These are phyloP conservation scores for Kluyveromyces starmeri DNA, from an alignment of 805 yeast species.

Conservation along the genomic window DNA sequence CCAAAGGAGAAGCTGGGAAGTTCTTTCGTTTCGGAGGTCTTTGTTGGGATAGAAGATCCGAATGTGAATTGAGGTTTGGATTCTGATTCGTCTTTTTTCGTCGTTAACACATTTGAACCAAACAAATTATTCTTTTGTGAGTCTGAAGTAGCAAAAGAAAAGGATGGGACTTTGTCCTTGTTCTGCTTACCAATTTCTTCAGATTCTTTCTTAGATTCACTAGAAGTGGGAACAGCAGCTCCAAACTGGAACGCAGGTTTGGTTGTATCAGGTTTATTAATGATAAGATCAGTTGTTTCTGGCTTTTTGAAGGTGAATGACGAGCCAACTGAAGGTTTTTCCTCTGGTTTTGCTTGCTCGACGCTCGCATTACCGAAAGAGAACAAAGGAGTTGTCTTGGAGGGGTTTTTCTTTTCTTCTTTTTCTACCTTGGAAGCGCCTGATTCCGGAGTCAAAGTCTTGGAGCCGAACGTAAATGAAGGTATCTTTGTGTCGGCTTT, in stretches of 20 bases:
- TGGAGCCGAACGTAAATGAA: too few relatives aligned
- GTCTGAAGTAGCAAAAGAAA: conserved; percentile 5
- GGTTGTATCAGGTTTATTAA: background rate
- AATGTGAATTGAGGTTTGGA: background rate
- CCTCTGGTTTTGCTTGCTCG: too few relatives aligned
- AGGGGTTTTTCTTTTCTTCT: too few relatives aligned
- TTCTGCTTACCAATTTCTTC: conserved; percentile 1
- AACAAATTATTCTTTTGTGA: background rate
- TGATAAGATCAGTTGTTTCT: background rate
- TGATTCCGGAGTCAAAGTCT: too few relatives aligned
- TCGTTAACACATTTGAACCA: background rate
- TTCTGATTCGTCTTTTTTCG: too few relatives aligned
- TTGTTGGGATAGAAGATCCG: background rate
- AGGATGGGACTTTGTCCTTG: conserved; percentile 1
- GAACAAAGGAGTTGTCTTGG: too few relatives aligned
- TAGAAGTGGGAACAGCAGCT: background rate
- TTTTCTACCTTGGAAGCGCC: too few relatives aligned
- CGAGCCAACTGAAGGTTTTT: too few relatives aligned
- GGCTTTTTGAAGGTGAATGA: too few relatives aligned
- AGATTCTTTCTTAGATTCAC: background rate
- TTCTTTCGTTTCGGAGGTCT: background rate
- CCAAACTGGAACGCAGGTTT: conserved; percentile 8
- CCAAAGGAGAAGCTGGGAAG: background rate
- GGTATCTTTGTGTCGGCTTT: too few relatives aligned
- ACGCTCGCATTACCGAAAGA: too few relatives aligned